Percentiles rank a stretch among this genome's conserved stretches.
Evolutionary conservation across 2,329 filamentous ascomycete species (phyloP).

Genomic region (Colletotrichum ledebouriae): DNA sequence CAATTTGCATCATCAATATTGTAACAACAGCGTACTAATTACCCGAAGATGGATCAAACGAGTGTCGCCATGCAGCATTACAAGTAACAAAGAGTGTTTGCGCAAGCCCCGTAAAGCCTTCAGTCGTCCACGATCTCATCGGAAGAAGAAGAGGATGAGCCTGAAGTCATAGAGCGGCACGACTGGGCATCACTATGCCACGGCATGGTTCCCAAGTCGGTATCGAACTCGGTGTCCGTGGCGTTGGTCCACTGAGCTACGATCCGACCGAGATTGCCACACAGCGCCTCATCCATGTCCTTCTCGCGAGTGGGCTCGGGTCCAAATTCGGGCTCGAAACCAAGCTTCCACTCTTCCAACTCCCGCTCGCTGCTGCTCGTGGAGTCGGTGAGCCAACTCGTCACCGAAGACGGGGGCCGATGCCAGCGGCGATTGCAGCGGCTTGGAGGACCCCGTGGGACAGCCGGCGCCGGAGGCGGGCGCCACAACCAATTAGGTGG

Average conservation of each 20-base stretch:
- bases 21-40: no score
- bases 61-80: no score
- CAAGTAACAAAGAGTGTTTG: no score
- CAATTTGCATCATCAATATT: no score
- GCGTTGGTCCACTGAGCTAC: conserved; percentile 36
- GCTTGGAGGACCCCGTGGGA: background rate
- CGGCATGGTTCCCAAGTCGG: conserved; percentile 20
- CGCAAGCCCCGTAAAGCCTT: background rate
- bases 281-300: conserved; percentile 21
- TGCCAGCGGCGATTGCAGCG: background rate
- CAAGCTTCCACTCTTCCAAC: conserved; percentile 12
- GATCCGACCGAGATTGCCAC: conserved; percentile 20
- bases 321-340: conserved; percentile 26
- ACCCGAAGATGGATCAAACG: no score
- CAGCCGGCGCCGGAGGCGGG: background rate
- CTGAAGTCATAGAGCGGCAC: background rate
- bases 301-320: conserved; percentile 22
- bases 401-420: background rate
- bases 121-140: conserved; percentile 16
- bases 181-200: conserved; percentile 30
- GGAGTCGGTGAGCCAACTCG: conserved; percentile 13
- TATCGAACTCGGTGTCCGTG: conserved; percentile 26
- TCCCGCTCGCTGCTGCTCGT: background rate
- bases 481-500: background rate
- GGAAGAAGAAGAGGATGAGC: conserved; percentile 19